Evolutionary conservation across 2,329 filamentous ascomycete genomes (phyloP).

Genomic region (Sporothrix brasiliensis): DNA sequence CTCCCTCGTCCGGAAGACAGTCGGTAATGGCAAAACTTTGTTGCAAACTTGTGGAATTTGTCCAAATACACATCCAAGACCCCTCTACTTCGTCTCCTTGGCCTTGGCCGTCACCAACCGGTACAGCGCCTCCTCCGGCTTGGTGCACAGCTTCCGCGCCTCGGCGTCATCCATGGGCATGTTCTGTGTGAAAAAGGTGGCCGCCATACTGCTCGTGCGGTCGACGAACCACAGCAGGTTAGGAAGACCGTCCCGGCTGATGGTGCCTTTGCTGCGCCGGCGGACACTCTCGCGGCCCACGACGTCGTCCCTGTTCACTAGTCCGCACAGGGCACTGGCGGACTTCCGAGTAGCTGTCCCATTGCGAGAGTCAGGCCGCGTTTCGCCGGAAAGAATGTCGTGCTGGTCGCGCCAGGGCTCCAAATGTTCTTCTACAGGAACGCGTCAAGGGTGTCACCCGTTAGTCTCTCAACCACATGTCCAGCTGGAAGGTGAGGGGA

Average conservation of each 20-base stretch:
- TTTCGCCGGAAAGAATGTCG: conserved; percentile 47
- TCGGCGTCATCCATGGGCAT: conserved; percentile 15
- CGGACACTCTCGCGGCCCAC: conserved; percentile 43
- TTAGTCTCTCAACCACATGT: conserved; percentile 54
- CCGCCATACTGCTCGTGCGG: conserved; percentile 48
- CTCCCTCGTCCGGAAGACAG: too few relatives aligned
- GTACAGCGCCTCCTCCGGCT: conserved; percentile 16
- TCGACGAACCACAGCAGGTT: conserved; percentile 55
- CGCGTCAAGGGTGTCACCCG: conserved; percentile 48
- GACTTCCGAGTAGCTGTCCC: conserved; percentile 40
- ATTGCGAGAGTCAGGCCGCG: conserved; percentile 40
- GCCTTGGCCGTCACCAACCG: not conserved
- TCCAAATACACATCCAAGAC: too few relatives aligned
- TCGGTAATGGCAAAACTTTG: too few relatives aligned
- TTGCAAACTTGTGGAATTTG: too few relatives aligned
- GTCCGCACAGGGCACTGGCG: conserved; percentile 49
- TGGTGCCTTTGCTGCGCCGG: conserved; percentile 49
- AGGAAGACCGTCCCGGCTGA: conserved; percentile 52
- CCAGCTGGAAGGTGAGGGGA: conserved; percentile 56
- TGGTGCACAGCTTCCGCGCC: not conserved
- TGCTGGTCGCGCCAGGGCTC: conserved; percentile 46
- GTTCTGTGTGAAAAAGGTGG: conserved; percentile 8
- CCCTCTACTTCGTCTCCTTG: not conserved
- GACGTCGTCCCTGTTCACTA: conserved; percentile 44
- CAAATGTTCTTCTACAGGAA: conserved; percentile 52